Evolutionary conservation across 805 yeast genomes (phyloP), one percentile per base, ranked within the genome.

Genomic region (Wickerhamomyces bovis): DNA sequence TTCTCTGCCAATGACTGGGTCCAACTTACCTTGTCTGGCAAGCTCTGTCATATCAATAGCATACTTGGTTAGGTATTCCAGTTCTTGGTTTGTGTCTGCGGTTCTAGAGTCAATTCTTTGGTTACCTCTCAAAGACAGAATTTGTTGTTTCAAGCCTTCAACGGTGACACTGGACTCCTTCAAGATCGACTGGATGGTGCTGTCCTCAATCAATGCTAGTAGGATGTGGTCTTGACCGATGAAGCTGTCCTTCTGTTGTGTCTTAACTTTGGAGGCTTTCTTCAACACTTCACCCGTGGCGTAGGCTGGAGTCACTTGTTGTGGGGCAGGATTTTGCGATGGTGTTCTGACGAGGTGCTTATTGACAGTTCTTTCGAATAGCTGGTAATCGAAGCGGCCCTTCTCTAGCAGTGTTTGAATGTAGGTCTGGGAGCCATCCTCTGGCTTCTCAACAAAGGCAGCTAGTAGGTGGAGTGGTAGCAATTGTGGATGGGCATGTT

Each of bases 1-100:
- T 66, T 94, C 99, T 71, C 99, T 85, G 47, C 99, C 99, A 63
- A 94, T 94, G 39, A 94, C 99, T 4, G 99, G 99, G 67, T 94
- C 99, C 49, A 94, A 81, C 64, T 87, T 89, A 62, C 99, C 99
- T 62, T 85, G 83, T 54, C 95, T 75, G 11, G 99, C 99, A 65
- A 80, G 81, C 58, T 88, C 95, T 1, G 99, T 94, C 74, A 94
- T 77, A 66, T 94, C 97, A 54, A 85, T 78, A 49, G 98, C 96
- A 66, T 94, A 94, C 64, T 94, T 94, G 50, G 78, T 70, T 57
- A 94, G 72, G 60, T 88, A 94, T 65, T 94, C 99, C 53, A 77
- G 80, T 51, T 84, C 76, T 44, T 85, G 80, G 13, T 92, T 85
- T 6, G 97, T 83, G 63, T 92, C 99, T 3, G 99, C 97, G 54